phyloP scores from a whole-genome alignment of 1,284 basidiomycete genomes.

The Xerocomus amazonicus region DNA sequence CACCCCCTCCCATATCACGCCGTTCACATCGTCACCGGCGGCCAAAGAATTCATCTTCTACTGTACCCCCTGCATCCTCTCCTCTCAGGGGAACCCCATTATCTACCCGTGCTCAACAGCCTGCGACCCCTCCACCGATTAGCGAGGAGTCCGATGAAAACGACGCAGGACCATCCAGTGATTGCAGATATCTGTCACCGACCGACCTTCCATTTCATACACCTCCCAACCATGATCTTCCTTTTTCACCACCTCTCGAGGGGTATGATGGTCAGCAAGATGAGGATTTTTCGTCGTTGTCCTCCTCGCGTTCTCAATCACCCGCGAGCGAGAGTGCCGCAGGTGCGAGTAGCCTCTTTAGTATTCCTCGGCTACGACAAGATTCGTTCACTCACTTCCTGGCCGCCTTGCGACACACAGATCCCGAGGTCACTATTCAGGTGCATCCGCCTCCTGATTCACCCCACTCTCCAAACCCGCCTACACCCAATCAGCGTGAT shows the following conservation, averaged over 20 bases:
- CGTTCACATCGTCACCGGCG: conserved; percentile 60
- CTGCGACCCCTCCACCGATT: conserved; percentile 69
- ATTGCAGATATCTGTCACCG: conserved; percentile 59
- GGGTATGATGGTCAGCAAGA: conserved; percentile 22
- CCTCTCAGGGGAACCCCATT: conserved; percentile 49
- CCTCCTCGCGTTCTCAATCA: conserved; percentile 49
- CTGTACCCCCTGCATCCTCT: conserved; percentile 52
- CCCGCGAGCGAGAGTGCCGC: conserved; percentile 47
- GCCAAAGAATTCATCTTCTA: conserved; percentile 39
- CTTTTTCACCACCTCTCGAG: conserved; percentile 40
- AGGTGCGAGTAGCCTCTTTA: conserved; percentile 79
- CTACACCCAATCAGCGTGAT: conserved; percentile 73
- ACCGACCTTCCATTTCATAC: conserved; percentile 61
- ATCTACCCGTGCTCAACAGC: conserved; percentile 39
- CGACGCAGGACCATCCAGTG: conserved; percentile 44
- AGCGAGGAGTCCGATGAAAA: conserved; percentile 54
- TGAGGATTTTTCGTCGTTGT: conserved; percentile 32
- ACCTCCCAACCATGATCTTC: conserved; percentile 47
- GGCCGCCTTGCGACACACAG: conserved; percentile 51
- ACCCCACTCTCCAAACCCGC: conserved; percentile 67
- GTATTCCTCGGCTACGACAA: conserved; percentile 58
- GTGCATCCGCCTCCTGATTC: conserved; percentile 75
- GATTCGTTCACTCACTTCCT: conserved; percentile 61
- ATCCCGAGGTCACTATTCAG: conserved; percentile 61
- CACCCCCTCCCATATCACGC: conserved; percentile 45